phyloP scores from a whole-genome alignment of 257 asterid genomes.

The Nicotiana otophora region DNA sequence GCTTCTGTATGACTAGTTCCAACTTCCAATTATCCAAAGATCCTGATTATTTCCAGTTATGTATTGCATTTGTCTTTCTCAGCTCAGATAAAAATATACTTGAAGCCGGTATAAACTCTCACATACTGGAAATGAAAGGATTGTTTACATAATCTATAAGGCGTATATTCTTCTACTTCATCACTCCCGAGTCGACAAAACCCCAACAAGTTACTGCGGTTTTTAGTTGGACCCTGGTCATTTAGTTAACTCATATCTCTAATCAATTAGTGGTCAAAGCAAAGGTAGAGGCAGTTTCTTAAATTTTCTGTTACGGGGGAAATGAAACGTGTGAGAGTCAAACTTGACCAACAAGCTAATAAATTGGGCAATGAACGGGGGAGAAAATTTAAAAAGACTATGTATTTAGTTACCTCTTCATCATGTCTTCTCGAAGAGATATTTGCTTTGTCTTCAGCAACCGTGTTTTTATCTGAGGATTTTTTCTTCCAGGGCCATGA shows the following conservation, averaged over 20 bases:
- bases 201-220: not conserved
- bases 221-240: not conserved
- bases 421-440: slow-evolving; percentile 36
- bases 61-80: not conserved
- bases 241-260: not conserved
- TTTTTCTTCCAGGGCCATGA: slow-evolving; percentile 87
- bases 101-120: not conserved
- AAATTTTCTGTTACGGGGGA: not conserved
- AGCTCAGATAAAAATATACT: not conserved
- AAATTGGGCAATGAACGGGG: not conserved
- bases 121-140: not conserved
- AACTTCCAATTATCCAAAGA: not conserved
- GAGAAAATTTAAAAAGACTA: slow-evolving; percentile 10
- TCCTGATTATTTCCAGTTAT: not conserved
- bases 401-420: slow-evolving; percentile 43
- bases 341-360: slow-evolving; percentile 4
- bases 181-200: not conserved
- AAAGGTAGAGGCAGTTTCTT: not conserved
- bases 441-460: slow-evolving; percentile 44
- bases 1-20: not conserved
- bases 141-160: not conserved
- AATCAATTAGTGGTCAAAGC: not conserved
- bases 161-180: not conserved
- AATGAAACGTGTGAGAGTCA: not conserved
- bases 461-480: slow-evolving; percentile 55